Conservation (phyloP, 164 flowering plant species). For the Nymphaea thermarum region DNA sequence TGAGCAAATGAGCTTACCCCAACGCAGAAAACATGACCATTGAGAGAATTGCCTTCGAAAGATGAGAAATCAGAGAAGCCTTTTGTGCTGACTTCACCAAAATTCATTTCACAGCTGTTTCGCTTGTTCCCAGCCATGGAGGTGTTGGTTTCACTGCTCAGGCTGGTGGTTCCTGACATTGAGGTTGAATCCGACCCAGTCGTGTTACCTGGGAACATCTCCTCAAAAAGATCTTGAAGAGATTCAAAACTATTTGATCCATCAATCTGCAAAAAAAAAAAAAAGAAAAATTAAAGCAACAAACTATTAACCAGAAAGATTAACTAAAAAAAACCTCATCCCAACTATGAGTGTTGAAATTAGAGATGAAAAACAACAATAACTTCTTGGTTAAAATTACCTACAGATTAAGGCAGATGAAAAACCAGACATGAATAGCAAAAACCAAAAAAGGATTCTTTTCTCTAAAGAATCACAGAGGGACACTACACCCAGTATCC, state of each 20-base stretch:
- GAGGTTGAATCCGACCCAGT: constrained; percentile 18
- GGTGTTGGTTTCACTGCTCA: background rate
- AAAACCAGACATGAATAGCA: too few species aligned
- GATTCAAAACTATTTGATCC: constrained; percentile 60
- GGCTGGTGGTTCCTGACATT: constrained; percentile 5
- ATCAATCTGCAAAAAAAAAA: constrained; percentile 33
- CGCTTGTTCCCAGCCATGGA: background rate
- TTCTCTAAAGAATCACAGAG: too few species aligned
- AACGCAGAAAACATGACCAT: constrained; percentile 2
- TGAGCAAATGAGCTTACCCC: background rate
- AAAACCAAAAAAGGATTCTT: too few species aligned
- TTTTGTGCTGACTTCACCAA: constrained; percentile 1
- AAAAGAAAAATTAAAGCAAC: background rate
- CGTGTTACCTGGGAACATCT: constrained; percentile 47
- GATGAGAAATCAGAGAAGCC: background rate
- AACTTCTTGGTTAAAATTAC: too few species aligned
- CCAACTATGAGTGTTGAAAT: background rate
- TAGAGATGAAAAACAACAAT: too few species aligned
- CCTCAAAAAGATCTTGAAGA: constrained; percentile 56
- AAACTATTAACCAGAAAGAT: background rate
- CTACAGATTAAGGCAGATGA: too few species aligned
- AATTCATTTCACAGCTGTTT: constrained; percentile 30
- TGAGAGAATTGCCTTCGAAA: background rate
- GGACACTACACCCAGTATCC: too few species aligned
- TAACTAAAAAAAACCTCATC: background rate